Percentiles rank a stretch among this genome's conserved stretches.
Evolutionary conservation across 2,329 filamentous ascomycete species (phyloP).

Genomic region (Penicillium sp.): DNA sequence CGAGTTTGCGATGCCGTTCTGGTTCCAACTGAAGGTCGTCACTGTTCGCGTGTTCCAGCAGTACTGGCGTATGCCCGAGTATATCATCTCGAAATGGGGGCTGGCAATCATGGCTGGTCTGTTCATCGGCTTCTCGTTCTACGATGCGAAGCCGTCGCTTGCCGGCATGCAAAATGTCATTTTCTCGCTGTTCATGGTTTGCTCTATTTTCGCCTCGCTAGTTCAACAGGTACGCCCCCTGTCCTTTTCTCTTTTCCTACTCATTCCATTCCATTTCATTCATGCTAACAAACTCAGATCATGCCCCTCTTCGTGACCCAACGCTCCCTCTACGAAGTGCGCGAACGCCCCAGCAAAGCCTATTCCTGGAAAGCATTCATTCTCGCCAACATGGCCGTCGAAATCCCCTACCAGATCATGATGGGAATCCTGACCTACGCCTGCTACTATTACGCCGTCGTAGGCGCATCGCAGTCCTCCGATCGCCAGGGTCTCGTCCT

Average conservation of each 20-base stretch:
- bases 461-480: background rate
- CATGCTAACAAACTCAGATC: slow-evolving; percentile 33
- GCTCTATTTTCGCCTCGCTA: slow-evolving; percentile 67
- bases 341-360: slow-evolving; percentile 80
- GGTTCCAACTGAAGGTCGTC: slow-evolving; percentile 68
- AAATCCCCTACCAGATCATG: slow-evolving; percentile 82
- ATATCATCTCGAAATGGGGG: slow-evolving; percentile 79
- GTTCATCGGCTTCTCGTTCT: slow-evolving; percentile 85
- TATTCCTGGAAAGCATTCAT: slow-evolving; percentile 89
- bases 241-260: background rate
- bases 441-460: slow-evolving; percentile 9
- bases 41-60: slow-evolving; percentile 79
- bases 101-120: slow-evolving; percentile 67
- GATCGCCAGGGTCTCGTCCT: slow-evolving; percentile 56
- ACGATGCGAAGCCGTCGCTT: slow-evolving; percentile 69
- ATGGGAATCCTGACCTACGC: slow-evolving; percentile 64
- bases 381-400: slow-evolving; percentile 79
- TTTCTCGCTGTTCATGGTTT: slow-evolving; percentile 81
- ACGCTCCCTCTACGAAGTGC: slow-evolving; percentile 79
- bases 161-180: slow-evolving; percentile 84
- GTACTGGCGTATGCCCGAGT: slow-evolving; percentile 84
- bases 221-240: slow-evolving; percentile 25
- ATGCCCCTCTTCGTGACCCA: slow-evolving; percentile 87
- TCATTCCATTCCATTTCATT: background rate
- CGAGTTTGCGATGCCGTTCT: slow-evolving; percentile 79